Evolutionary conservation across 2,329 filamentous ascomycete species (phyloP).

Genomic region (Ramularia endophylla): DNA sequence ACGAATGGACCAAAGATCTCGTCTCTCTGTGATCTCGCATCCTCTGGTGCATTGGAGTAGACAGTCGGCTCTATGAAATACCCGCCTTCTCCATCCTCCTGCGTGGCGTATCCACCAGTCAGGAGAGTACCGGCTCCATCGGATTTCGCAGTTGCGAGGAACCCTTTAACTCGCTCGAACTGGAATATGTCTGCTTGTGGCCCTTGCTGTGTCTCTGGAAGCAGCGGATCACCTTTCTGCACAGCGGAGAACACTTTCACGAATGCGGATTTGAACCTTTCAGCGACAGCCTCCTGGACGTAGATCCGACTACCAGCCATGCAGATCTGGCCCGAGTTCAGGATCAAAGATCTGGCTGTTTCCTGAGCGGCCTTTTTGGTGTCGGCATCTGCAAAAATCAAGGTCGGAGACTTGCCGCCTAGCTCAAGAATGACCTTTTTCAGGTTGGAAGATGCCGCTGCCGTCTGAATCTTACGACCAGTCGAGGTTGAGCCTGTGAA

Average conservation of each 20-base stretch:
- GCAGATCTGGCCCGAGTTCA: slow-evolving; percentile 18
- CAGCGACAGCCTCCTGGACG: slow-evolving; percentile 39
- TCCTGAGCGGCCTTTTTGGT: slow-evolving; percentile 29
- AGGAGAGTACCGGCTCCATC: slow-evolving; percentile 19
- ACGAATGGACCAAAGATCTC: slow-evolving; percentile 38
- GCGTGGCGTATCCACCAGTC: no score
- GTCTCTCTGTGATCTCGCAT: slow-evolving; percentile 33
- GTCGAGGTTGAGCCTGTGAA: slow-evolving; percentile 43
- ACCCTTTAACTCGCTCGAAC: slow-evolving; percentile 31
- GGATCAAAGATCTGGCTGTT: slow-evolving; percentile 6
- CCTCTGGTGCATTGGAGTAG: slow-evolving; percentile 40
- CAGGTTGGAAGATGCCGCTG: slow-evolving; percentile 34
- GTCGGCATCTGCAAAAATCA: slow-evolving; percentile 44
- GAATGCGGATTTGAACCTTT: slow-evolving; percentile 34
- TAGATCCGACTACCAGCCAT: slow-evolving; percentile 27
- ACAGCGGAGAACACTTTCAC: slow-evolving; percentile 15
- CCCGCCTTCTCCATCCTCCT: no score
- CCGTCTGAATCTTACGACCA: slow-evolving; percentile 36
- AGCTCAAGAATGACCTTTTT: slow-evolving; percentile 46
- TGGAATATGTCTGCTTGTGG: slow-evolving; percentile 49
- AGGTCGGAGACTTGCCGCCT: slow-evolving; percentile 42
- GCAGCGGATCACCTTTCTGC: slow-evolving; percentile 23
- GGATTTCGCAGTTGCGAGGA: slow-evolving; percentile 20
- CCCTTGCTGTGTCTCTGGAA: slow-evolving; percentile 32
- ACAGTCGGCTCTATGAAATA: slow-evolving; percentile 45